Evolutionary conservation across 345 rosid species (phyloP), one percentile per base, ranked within the genome.

Genomic region (Pseudoturritis turrita): DNA sequence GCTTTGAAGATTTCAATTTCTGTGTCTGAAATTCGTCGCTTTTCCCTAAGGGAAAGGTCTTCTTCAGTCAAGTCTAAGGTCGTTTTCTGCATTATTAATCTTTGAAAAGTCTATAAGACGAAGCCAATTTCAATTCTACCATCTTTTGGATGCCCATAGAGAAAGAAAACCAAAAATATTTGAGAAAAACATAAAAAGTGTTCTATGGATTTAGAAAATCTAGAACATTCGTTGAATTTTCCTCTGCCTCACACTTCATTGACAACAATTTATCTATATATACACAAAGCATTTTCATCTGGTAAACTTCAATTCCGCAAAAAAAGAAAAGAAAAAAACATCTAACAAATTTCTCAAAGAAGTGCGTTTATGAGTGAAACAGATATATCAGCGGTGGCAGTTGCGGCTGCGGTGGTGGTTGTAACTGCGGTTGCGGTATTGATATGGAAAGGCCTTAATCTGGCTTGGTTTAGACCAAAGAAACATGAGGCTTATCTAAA

Each of bases 381-480:
- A 47, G 70, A 73, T 57, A 52, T 54, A 18, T 53, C 62, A 66
- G 35, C 56, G 7, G 49, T 72, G 2, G 60, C 59, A 15, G 52
- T 73, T 39, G 68, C 77, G 6, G 46, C 56, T 53, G 70, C 40
- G 37, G 10, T 67, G 12, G 71, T 60, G 56, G 43, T 19, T 9
- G 69, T 39, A 17, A 65, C 76, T 43, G 40, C 41, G 39, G 55
- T 47, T 36, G 66, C 59, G 12, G 25, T 77, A 37, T 45, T 35
- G 54, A 17, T 63, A 62, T 73, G 81, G 72, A 63, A 54, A 51
- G 68, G 53, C 0, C 57, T 78, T 56, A 62, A 57, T 19, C 18
- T 65, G 13, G 75, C 57, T 47, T 78, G 81, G 78, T 2, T 73
- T 41, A 78, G 23, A 58, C 81, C 78, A 47, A 78, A 72, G 70